Evolutionary conservation across 352 stramenopile species (phyloP).

Genomic region (Globisporangium splendens): DNA sequence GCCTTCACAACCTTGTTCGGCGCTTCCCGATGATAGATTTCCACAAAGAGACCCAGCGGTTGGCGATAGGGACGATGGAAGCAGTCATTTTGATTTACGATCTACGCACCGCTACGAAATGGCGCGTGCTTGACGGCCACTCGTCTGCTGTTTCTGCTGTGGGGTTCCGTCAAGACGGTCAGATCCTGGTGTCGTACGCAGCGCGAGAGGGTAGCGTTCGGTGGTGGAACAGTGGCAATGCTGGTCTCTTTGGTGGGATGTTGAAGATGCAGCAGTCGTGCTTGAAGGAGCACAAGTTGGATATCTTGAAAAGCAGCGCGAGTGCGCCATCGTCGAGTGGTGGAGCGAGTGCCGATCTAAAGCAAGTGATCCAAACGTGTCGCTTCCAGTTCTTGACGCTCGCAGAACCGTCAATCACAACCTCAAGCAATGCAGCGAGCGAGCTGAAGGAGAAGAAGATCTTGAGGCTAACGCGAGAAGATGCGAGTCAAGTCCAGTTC

Average conservation of each 20-base stretch:
- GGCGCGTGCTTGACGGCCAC: constrained; percentile 84
- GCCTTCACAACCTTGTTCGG: constrained; percentile 76
- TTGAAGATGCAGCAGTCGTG: constrained; percentile 88
- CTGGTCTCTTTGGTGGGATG: constrained; percentile 76
- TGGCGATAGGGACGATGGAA: constrained; percentile 85
- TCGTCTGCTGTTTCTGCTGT: constrained; percentile 66
- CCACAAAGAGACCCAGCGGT: constrained; percentile 82
- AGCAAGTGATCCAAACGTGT: constrained; percentile 84
- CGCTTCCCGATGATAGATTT: constrained; percentile 88
- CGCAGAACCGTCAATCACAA: constrained; percentile 32
- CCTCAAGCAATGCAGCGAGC: constrained; percentile 3
- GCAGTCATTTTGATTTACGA: constrained; percentile 89
- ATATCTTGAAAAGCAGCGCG: constrained; percentile 34
- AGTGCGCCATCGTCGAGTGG: constrained; percentile 51
- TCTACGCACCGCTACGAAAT: constrained; percentile 84
- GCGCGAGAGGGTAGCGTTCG: constrained; percentile 72
- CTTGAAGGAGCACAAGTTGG: constrained; percentile 79
- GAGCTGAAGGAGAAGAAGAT: constrained; percentile 45
- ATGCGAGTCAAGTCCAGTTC: constrained; percentile 82
- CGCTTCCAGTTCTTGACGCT: constrained; percentile 76
- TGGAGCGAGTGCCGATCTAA: constrained; percentile 58
- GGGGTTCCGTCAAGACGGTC: constrained; percentile 63
- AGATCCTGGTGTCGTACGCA: constrained; percentile 82
- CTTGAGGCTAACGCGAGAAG: constrained; percentile 67
- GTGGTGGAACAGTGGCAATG: constrained; percentile 84